Evolutionary conservation across 805 yeast species (phyloP).

Genomic region (Alloascoidea africana): DNA sequence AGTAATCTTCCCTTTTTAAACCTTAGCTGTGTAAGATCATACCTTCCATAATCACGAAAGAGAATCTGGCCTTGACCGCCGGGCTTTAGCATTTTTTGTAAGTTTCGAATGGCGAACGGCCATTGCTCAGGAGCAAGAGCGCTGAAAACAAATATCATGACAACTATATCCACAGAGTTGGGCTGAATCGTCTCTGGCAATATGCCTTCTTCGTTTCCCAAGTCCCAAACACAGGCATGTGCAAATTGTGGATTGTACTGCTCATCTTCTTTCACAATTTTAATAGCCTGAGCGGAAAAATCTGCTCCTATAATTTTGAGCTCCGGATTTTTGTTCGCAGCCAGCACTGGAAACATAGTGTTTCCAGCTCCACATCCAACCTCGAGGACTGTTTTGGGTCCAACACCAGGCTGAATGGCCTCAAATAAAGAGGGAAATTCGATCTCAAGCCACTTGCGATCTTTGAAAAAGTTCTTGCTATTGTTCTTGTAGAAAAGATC

Average conservation of each 20-base stretch:
- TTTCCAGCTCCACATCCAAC: conserved; percentile 99
- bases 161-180: conserved; percentile 75
- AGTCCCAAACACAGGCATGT: conserved; percentile 88
- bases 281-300: conserved; percentile 80
- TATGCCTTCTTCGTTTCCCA: conserved; percentile 55
- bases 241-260: conserved; percentile 31
- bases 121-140: conserved; percentile 90
- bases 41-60: conserved; percentile 90
- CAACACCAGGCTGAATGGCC: conserved; percentile 56
- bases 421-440: conserved; percentile 82
- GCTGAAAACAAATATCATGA: conserved; percentile 90
- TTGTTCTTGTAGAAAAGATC: conserved; percentile 86
- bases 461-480: conserved; percentile 88
- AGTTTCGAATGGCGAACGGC: conserved; percentile 62
- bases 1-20: conserved; percentile 77
- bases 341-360: conserved; percentile 81
- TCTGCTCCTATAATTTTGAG: conserved; percentile 75
- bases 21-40: conserved; percentile 89
- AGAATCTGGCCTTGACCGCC: conserved; percentile 85
- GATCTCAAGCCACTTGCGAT: conserved; percentile 88
- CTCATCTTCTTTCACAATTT: conserved; percentile 45
- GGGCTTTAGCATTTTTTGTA: conserved; percentile 66
- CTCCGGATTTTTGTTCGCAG: conserved; percentile 68
- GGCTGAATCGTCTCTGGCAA: conserved; percentile 80
- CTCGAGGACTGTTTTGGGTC: conserved; percentile 67